These are phyloP conservation scores for Penicillium aurantiogriseum DNA, from an alignment of 2,329 filamentous ascomycete genomes.

Conservation along the genomic window DNA sequence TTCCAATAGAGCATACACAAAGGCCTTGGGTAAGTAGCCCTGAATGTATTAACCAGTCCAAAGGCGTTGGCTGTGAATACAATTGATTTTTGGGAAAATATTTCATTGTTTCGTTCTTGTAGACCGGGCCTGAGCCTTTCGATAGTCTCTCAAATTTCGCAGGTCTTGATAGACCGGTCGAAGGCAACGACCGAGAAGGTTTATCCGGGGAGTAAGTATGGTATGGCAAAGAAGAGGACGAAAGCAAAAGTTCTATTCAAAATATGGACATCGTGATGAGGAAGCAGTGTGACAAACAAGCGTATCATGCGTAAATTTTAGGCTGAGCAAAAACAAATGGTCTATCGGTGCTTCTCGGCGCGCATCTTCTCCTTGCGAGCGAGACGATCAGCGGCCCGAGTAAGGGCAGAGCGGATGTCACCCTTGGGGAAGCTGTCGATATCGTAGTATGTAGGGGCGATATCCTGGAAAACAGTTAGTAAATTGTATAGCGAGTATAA, in stretches of 20 bases:
- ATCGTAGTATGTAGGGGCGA: conserved; percentile 91
- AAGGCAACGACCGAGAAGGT: neutral
- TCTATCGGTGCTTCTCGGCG: conserved; percentile 37
- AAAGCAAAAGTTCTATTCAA: conserved; percentile 5
- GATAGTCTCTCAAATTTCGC: neutral
- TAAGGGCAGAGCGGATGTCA: conserved; percentile 70
- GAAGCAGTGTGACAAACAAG: conserved; percentile 15
- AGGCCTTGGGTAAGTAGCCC: neutral
- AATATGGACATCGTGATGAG: conserved; percentile 1
- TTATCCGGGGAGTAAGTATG: neutral
- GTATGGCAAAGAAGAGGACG: neutral
- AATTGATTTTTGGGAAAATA: neutral
- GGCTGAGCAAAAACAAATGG: conserved; percentile 6
- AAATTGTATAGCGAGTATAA: neutral
- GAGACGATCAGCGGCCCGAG: conserved; percentile 55
- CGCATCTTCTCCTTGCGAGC: conserved; percentile 54
- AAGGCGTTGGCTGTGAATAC: conserved; percentile 4
- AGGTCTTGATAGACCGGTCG: neutral
- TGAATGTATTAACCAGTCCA: conserved; percentile 1
- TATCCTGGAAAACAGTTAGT: conserved; percentile 61
- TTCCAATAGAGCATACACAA: conserved; percentile 9
- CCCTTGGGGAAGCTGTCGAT: conserved; percentile 76
- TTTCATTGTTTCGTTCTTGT: neutral
- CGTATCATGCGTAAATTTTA: conserved; percentile 13
- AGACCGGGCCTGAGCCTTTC: neutral